Evolutionary conservation across 208 protist species (phyloP).

Genomic region (Trypanosoma mega): DNA sequence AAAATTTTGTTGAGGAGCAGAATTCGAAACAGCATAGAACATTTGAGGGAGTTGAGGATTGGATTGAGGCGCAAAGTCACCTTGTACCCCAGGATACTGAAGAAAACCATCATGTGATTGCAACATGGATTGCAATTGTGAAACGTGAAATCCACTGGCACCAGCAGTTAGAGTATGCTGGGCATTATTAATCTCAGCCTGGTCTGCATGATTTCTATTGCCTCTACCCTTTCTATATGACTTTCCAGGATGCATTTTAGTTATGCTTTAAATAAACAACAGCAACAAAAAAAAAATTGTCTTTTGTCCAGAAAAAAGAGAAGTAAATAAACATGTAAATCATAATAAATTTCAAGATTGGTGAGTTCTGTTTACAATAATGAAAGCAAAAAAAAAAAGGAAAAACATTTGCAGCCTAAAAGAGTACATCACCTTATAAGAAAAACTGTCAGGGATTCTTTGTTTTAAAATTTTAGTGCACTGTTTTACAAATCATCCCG

Average conservation of each 20-base stretch:
- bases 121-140: slow-evolving; percentile 9
- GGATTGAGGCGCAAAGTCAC: no score
- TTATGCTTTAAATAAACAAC: slow-evolving; percentile 4
- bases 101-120: not conserved
- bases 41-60: not conserved
- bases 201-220: not conserved
- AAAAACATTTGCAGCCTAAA: not conserved
- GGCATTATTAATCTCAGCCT: not conserved
- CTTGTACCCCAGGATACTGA: not conserved
- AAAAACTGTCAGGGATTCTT: not conserved
- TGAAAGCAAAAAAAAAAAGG: slow-evolving; percentile 23
- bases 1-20: not conserved
- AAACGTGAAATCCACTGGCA: slow-evolving; percentile 3
- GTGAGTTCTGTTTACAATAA: not conserved
- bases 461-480: not conserved
- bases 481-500: slow-evolving; percentile 23
- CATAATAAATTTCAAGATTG: slow-evolving; percentile 4
- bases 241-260: slow-evolving; percentile 34
- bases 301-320: not conserved
- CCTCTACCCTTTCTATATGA: slow-evolving; percentile 21
- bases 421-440: not conserved
- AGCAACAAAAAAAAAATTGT: slow-evolving; percentile 20
- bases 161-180: not conserved
- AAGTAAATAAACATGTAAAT: not conserved
- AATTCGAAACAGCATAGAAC: not conserved